Evolutionary conservation across 495 filamentous ascomycete genomes (phyloP).

Genomic region (Platismatia glauca): DNA sequence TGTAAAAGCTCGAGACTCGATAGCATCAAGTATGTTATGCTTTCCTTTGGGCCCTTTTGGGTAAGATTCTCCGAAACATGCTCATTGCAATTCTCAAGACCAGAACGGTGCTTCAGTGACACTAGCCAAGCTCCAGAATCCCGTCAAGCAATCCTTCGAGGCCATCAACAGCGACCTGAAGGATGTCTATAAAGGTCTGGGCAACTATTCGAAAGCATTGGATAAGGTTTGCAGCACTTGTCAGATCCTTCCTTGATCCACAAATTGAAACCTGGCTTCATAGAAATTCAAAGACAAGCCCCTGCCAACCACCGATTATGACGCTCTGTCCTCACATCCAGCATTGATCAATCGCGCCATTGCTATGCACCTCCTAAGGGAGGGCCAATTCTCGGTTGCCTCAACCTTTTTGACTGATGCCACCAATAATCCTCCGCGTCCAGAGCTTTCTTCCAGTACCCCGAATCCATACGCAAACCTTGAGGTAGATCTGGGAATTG

Average conservation of each 20-base stretch:
- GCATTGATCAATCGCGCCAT: slow-evolving; percentile 83
- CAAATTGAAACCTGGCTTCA: neutral
- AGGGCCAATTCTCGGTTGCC: slow-evolving; percentile 86
- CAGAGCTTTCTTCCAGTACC: slow-evolving; percentile 6
- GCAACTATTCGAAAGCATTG: slow-evolving; percentile 70
- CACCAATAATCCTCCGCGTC: slow-evolving; percentile 26
- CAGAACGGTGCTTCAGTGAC: slow-evolving; percentile 58
- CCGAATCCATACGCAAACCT: slow-evolving; percentile 21
- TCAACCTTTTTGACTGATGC: slow-evolving; percentile 67
- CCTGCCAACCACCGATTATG: slow-evolving; percentile 66
- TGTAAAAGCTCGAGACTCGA: slow-evolving; percentile 57
- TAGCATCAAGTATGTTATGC: slow-evolving; percentile 50
- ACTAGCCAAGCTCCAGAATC: slow-evolving; percentile 75
- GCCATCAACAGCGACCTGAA: slow-evolving; percentile 69
- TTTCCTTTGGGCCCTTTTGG: neutral
- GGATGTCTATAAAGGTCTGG: slow-evolving; percentile 65
- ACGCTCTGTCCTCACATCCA: slow-evolving; percentile 67
- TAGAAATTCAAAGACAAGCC: slow-evolving; percentile 67
- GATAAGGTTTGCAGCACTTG: slow-evolving; percentile 52
- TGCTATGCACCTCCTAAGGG: slow-evolving; percentile 89
- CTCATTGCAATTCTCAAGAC: slow-evolving; percentile 38
- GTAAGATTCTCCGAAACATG: slow-evolving; percentile 2
- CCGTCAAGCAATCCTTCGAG: slow-evolving; percentile 69
- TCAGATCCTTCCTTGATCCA: neutral
- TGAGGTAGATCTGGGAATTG: slow-evolving; percentile 36